Evolutionary conservation across 2,329 filamentous ascomycete genomes (phyloP), one percentile per base, ranked within the genome.

Genomic region (Paramyrothecium roridum): DNA sequence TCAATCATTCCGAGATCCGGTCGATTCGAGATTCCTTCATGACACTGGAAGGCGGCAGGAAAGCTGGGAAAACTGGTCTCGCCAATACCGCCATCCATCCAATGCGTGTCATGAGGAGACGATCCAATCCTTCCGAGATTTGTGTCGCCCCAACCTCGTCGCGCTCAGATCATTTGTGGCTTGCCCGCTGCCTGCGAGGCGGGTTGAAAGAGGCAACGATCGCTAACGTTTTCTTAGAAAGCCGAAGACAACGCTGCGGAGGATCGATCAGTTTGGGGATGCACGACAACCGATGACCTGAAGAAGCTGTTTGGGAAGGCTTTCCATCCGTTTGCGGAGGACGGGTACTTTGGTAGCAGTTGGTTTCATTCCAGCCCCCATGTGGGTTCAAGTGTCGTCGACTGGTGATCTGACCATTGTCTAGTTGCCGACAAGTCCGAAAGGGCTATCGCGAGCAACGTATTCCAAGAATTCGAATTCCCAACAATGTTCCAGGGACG

Each of bases 241-340:
- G 53, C 53, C 43, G 56, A 57, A 8, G 51, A 53, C 10, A 21
- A 57, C 6, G 56, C 55, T 43, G 56, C 55, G 26, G 53, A 52
- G 23, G 51, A 59, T 37, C 57, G 57, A 2, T 61, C 59, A 8
- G 57, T 61, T n/a, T 62, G 60, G 60, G 55, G 34, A 3, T 56
- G 48, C 49, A 56, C 52, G 22, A 59, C 56, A 8, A 33, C 55
- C 6, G 54, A 52, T 17, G 56, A 56, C 43, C 56, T 62, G 37
- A 60, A 62, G 3, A 50, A 52, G 16, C 52, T 62, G 10, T 62
- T 60, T 37, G 58, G 60, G 7, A 22, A 52, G 21, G 48, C 51
- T 13, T 62, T 56, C 58, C 60, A 62, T 47, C 60, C 60, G 13
- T 62, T 62, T 21, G 60, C 56, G 34, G 55, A 60, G 52, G 56